Conservation (phyloP, 2,329 filamentous ascomycete species). For the Neopestalotiopsis sp. region DNA sequence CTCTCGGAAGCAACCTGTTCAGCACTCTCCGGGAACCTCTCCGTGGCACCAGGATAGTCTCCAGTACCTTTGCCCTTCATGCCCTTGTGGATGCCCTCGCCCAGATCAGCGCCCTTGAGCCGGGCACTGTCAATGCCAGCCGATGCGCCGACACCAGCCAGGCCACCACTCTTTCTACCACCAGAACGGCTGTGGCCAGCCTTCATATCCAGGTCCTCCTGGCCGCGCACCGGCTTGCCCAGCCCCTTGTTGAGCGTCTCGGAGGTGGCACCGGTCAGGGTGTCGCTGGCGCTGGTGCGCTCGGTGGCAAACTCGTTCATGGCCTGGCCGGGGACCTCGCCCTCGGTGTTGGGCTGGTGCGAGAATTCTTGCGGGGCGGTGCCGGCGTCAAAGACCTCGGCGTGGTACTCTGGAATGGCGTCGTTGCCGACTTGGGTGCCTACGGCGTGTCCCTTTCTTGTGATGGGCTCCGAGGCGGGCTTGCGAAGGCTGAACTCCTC, state of each 20-base stretch:
- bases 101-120: not conserved
- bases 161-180: not conserved
- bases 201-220: not conserved
- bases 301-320: not conserved
- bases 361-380: constrained; percentile 1
- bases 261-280: not conserved
- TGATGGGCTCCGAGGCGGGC: constrained; percentile 56
- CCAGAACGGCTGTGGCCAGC: not conserved
- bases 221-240: not conserved
- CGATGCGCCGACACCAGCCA: not conserved
- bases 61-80: not conserved
- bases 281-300: not conserved
- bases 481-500: constrained; percentile 58
- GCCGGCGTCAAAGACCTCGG: not conserved
- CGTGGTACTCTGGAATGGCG: not conserved
- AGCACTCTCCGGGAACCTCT: not conserved
- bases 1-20: constrained; percentile 10
- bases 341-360: not conserved
- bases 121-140: not conserved
- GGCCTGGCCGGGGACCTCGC: constrained; percentile 3
- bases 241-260: not conserved
- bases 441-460: constrained; percentile 63
- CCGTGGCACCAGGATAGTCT: constrained; percentile 5
- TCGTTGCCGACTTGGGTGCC: constrained; percentile 45
- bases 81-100: not conserved